Evolutionary conservation across 2,329 filamentous ascomycete species (phyloP), one percentile per base, ranked within the genome.

Genomic region (Alternaria sp.): DNA sequence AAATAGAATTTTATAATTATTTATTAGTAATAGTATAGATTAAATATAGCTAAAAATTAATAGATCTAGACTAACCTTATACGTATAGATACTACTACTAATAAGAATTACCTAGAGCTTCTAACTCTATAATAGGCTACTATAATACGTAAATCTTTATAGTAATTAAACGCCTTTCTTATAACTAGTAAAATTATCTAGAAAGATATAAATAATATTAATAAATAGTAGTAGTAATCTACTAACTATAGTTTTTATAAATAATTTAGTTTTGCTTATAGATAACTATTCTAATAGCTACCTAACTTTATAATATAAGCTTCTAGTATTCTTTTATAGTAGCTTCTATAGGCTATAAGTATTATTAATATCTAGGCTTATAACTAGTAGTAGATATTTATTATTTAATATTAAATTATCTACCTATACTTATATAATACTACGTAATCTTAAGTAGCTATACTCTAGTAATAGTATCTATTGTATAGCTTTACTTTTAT

Each of bases 191-290:
- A 69, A 69, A 51, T 69, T 23, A 25, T 69, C 58, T n/a, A 67
- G 46, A 32, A 69, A 69, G 17, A 69, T 17, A 51, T 49, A 69
- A 23, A 69, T 8, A n/a, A 69, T 47, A 25, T 69, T 15, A n/a
- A 58, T 23, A 30, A 69, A 69, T 11, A 52, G 26, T 17, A 67
- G 54, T 12, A 69, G 46, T 28, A 69, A 57, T 30, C 15, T 59
- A 8, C 64, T 21, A 10, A 69, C 26, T 6, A 63, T 50, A 12
- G 25, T 63, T 36, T 67, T 36, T 9, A 68, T 36, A 11, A 66
- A 45, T 3, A 11, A 61, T 11, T 62, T 9, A 6, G 49, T 53
- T 44, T 12, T 7, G 3, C 10, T 32, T n/a, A 6, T 19, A 3
- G 30, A 23, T 52, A 9, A 46, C 10, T 49, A 5, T 13, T 62